phyloP scores from a whole-genome alignment of 805 yeast species.

The Suhomyces faveliae region DNA sequence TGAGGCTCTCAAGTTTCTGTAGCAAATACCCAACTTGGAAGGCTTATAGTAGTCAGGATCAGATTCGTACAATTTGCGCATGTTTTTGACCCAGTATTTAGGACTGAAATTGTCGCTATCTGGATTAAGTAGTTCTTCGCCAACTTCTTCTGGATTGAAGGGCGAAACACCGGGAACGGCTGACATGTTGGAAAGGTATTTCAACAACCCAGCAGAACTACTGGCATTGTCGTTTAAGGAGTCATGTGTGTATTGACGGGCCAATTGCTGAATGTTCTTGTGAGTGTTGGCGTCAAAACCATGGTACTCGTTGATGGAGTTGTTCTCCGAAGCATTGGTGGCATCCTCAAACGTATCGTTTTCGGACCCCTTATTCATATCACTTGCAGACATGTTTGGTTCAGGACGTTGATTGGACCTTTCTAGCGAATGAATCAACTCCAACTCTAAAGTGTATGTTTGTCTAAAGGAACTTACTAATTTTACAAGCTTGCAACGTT shows the following conservation, averaged over 20 bases:
- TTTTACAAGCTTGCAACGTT: neutral
- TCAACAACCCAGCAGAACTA: conserved; percentile 11
- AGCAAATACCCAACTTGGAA: conserved; percentile 57
- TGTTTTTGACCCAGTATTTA: conserved; percentile 65
- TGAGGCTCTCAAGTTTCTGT: conserved; percentile 55
- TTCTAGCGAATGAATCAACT: neutral
- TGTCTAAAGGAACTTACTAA: neutral
- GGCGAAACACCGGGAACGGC: conserved; percentile 51
- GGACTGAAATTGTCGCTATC: conserved; percentile 56
- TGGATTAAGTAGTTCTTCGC: conserved; percentile 54
- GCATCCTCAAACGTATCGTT: conserved; percentile 1
- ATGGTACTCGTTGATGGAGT: conserved; percentile 13
- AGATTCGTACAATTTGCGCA: conserved; percentile 49
- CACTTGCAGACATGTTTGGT: conserved; percentile 9
- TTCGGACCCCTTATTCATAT: conserved; percentile 3
- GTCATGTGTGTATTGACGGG: conserved; percentile 21
- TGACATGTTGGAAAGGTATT: conserved; percentile 49
- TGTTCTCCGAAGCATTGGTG: conserved; percentile 9
- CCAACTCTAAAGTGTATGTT: neutral
- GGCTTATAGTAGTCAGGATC: conserved; percentile 67
- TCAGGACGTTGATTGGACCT: neutral
- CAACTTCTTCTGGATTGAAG: conserved; percentile 17
- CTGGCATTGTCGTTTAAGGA: conserved; percentile 5
- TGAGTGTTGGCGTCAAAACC: conserved; percentile 11
- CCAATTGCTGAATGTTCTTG: conserved; percentile 21